These are phyloP conservation scores for Botrytis fabae DNA, from an alignment of 2,329 filamentous ascomycete genomes.

Conservation along the genomic window DNA sequence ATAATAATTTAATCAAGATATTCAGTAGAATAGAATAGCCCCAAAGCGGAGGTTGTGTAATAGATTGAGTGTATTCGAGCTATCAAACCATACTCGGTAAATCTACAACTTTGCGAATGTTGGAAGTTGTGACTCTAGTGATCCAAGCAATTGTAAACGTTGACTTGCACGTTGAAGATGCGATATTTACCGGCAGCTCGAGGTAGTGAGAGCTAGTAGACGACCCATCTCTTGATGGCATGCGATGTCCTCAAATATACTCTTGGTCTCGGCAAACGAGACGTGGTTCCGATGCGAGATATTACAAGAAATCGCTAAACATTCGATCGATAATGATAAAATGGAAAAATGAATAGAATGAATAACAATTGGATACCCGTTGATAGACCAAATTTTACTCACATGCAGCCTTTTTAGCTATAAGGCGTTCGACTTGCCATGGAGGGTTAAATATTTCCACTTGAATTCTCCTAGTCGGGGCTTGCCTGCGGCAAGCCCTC, in stretches of 20 bases:
- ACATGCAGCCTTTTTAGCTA: neutral
- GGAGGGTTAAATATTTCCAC: neutral
- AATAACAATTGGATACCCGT: neutral
- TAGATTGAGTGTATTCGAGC: neutral
- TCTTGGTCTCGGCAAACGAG: neutral
- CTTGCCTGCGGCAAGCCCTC: slow-evolving; percentile 27
- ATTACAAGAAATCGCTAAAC: neutral
- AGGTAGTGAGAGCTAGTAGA: neutral
- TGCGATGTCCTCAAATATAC: neutral
- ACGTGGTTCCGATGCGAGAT: neutral
- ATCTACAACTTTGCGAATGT: neutral
- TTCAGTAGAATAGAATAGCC: neutral
- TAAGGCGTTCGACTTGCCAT: neutral
- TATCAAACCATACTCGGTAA: neutral
- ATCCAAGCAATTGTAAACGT: neutral
- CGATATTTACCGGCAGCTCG: neutral
- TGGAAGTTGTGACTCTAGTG: neutral
- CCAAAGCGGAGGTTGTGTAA: neutral
- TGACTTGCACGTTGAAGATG: neutral
- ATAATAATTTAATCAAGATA: neutral
- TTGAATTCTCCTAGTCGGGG: neutral
- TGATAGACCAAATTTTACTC: neutral
- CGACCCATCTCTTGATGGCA: no score
- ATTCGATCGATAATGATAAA: neutral
- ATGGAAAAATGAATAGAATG: neutral